Base-by-base conservation (phyloP, 1,284 basidiomycete species). In the Pyrrhoderma lamaoense region DNA sequence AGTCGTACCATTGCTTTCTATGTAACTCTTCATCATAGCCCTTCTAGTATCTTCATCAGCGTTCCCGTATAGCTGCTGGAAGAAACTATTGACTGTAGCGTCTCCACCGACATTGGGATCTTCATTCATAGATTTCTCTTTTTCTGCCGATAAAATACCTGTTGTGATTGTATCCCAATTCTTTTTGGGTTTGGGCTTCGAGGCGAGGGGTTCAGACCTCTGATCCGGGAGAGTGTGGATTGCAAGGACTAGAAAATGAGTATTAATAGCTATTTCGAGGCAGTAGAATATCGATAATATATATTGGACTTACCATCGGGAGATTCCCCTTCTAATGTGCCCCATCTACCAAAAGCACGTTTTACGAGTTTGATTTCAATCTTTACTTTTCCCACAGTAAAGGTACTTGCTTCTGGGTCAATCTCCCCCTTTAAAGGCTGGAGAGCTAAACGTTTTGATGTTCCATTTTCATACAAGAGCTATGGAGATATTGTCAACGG, bases 11-110 rank as follows among this genome's bases (percentile, higher is more conserved):
- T 90, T 90, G 58, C 87, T 91, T 71, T 95, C 92, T 53, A 78
- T 76, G 65, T 89, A 96, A 64, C 89, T 93, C 77, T 97, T 97
- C 81, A 96, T 82, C 92, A 97, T 97, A 0, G 93, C 94, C 37
- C 83, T 77, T 61, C 75, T 80, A 2, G 91, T 91, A 61, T 96
- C 89, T 0, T 91, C 88, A 62, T 95, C 91, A 9, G 91, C 88
- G 62, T 87, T 85, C 2, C 74, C 74, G 62, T 88, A 97, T 54
- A 97, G 79, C 69, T 86, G 83, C 63, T 88, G 85, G 76, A 90
- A 90, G 70, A 89, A 89, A 13, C 69, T 58, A 64, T 90, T 90
- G 56, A 89, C 75, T 8, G 85, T 76, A 53, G 70, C 74, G 63
- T 92, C 90, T 16, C 90, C 89, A 35, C 86, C 86, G 8, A 82